Percentiles rank a stretch among this genome's conserved stretches.
Conservation (phyloP, 345 rosid species). For the Sonneratia alba region DNA sequence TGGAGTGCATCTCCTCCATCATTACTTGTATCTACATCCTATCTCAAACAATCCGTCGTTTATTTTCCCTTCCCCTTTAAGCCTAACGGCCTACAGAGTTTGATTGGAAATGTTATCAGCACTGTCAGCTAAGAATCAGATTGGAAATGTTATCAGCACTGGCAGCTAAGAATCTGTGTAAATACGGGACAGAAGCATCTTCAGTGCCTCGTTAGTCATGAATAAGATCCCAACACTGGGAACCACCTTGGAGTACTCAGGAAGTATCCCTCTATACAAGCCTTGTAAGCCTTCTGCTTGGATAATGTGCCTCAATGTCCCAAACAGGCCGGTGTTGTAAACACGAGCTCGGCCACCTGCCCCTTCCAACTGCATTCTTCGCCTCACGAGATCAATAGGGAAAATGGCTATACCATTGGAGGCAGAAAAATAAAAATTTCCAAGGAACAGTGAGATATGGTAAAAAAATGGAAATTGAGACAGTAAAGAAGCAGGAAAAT, state of each 20-base stretch:
- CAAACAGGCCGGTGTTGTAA: conserved; percentile 60
- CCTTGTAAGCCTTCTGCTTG: conserved; percentile 73
- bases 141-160: background rate
- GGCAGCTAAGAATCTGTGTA: conserved; percentile 22
- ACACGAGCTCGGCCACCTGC: conserved; percentile 83
- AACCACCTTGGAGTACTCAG: conserved; percentile 92
- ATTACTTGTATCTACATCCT: background rate
- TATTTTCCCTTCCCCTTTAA: background rate
- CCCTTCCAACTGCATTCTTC: conserved; percentile 96
- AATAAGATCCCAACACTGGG: conserved; percentile 89
- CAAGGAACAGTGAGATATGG: background rate
- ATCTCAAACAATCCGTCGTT: background rate
- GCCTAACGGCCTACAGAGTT: background rate
- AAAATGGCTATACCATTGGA: conserved; percentile 48
- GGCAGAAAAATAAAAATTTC: background rate
- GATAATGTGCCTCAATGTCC: conserved; percentile 67
- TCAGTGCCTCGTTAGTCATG: conserved; percentile 77
- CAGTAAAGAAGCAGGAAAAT: background rate
- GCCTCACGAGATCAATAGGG: conserved; percentile 91
- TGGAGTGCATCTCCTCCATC: conserved; percentile 3
- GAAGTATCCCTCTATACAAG: conserved; percentile 87
- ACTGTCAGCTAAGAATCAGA: conserved; percentile 13
- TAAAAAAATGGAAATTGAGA: background rate
- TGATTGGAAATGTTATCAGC: background rate
- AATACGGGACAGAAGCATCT: conserved; percentile 35